Conservation (phyloP, 768 basidiomycete species). For the Termitomyces sp. region DNA sequence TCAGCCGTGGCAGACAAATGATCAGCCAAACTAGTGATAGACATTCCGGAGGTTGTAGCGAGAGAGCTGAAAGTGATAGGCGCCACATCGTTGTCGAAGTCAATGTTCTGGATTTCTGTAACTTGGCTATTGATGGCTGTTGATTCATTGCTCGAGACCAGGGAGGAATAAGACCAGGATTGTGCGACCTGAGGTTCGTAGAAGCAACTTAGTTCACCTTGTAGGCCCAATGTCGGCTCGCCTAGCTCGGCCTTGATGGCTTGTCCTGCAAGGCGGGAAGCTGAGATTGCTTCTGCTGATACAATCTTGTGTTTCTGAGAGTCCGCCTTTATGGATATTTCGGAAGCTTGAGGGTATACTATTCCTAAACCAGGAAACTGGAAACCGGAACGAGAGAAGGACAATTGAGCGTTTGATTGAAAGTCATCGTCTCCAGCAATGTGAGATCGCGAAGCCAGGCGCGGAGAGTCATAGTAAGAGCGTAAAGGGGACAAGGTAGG, state of each 20-base stretch:
- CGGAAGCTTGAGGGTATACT: conserved; percentile 4
- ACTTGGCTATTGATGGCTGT: neutral
- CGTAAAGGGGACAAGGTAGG: conserved; percentile 23
- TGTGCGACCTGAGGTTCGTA: conserved; percentile 8
- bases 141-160: neutral
- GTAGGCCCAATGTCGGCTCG: conserved; percentile 8
- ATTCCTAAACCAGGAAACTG: conserved; percentile 16
- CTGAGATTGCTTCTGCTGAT: neutral
- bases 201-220: conserved; percentile 13
- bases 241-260: conserved; percentile 3
- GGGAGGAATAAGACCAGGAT: conserved; percentile 11
- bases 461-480: conserved; percentile 10
- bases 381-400: conserved; percentile 20
- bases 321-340: conserved; percentile 1
- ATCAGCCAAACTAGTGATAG: conserved; percentile 27
- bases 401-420: conserved; percentile 29
- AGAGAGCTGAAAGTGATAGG: conserved; percentile 20
- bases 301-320: neutral
- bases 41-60: conserved; percentile 30
- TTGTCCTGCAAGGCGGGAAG: neutral
- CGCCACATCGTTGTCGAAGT: conserved; percentile 1
- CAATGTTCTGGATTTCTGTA: conserved; percentile 1
- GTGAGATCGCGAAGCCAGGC: conserved; percentile 12
- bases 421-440: conserved; percentile 24
- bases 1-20: conserved; percentile 34